Conservation (phyloP, 306 rosid genomes). For the Prunus salicina region DNA sequence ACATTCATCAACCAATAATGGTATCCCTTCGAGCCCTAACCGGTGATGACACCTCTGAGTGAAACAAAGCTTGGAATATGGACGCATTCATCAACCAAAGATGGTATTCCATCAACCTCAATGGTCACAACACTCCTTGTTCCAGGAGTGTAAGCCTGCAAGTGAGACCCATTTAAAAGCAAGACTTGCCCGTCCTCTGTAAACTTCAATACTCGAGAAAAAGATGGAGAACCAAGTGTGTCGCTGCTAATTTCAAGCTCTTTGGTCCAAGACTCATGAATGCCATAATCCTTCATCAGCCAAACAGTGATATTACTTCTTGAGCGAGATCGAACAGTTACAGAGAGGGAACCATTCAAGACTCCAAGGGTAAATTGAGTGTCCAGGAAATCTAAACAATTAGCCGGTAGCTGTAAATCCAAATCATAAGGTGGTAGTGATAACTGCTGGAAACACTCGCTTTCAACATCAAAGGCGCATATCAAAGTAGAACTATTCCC, state of each 20-base stretch:
- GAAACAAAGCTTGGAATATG: conserved; percentile 10
- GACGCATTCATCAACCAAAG: not conserved
- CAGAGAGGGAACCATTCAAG: not conserved
- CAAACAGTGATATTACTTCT: not conserved
- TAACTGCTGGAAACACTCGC: not conserved
- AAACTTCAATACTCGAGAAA: not conserved
- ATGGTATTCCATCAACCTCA: conserved; percentile 7
- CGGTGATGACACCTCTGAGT: not conserved
- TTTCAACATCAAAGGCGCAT: conserved; percentile 1
- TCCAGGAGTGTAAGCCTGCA: not conserved
- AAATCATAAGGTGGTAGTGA: not conserved
- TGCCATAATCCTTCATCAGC: conserved; percentile 13
- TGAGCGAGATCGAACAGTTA: not conserved
- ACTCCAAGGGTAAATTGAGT: not conserved
- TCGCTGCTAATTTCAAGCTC: conserved; percentile 2
- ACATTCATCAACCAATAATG: not conserved
- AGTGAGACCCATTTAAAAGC: not conserved
- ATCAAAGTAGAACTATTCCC: not conserved
- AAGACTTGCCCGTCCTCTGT: not conserved
- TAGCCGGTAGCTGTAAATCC: not conserved
- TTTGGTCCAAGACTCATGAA: not conserved
- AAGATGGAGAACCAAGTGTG: not conserved
- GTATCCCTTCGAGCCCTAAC: conserved; percentile 3
- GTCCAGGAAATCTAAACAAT: not conserved
- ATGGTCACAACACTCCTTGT: not conserved